phyloP scores from a whole-genome alignment of 2,329 filamentous ascomycete genomes.

The Triangularia verruculosa region DNA sequence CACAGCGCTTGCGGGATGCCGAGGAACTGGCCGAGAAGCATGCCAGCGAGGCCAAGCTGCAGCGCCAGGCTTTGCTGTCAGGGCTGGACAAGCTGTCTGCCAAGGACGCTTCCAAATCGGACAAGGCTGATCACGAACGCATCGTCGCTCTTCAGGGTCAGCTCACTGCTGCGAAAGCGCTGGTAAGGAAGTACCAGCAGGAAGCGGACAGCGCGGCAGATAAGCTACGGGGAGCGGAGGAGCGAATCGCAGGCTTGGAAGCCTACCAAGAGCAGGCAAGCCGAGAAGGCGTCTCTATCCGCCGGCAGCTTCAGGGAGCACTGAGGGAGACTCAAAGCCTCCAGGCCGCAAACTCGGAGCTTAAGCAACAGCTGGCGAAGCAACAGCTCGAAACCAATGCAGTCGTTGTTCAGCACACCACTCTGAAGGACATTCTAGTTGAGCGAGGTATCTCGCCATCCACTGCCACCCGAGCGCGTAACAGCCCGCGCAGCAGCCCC shows the following conservation, averaged over 20 bases:
- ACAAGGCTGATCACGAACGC: conserved; percentile 60
- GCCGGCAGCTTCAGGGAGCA: conserved; percentile 82
- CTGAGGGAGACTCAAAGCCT: conserved; percentile 81
- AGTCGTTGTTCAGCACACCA: conserved; percentile 84
- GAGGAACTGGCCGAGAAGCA: conserved; percentile 87
- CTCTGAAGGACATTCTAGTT: conserved; percentile 85
- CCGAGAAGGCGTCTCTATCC: conserved; percentile 83
- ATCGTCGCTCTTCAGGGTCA: conserved; percentile 74
- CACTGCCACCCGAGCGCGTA: conserved; percentile 67
- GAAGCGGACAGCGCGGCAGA: conserved; percentile 85
- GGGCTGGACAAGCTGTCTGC: conserved; percentile 73
- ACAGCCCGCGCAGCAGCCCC: conserved; percentile 61
- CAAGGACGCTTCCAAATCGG: conserved; percentile 47
- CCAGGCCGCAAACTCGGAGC: conserved; percentile 74
- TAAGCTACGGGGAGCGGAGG: conserved; percentile 87
- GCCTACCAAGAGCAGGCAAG: conserved; percentile 97
- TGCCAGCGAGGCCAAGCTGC: conserved; percentile 80
- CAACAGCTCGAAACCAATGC: conserved; percentile 95
- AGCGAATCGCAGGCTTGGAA: conserved; percentile 93
- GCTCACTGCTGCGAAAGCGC: conserved; percentile 68
- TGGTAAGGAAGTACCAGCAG: conserved; percentile 85
- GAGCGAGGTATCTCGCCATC: conserved; percentile 84
- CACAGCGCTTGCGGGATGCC: conserved; percentile 73
- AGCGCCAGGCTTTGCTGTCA: conserved; percentile 76
- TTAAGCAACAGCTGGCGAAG: conserved; percentile 77